Conservation (phyloP, 768 basidiomycete genomes). For the Terana coerulea region DNA sequence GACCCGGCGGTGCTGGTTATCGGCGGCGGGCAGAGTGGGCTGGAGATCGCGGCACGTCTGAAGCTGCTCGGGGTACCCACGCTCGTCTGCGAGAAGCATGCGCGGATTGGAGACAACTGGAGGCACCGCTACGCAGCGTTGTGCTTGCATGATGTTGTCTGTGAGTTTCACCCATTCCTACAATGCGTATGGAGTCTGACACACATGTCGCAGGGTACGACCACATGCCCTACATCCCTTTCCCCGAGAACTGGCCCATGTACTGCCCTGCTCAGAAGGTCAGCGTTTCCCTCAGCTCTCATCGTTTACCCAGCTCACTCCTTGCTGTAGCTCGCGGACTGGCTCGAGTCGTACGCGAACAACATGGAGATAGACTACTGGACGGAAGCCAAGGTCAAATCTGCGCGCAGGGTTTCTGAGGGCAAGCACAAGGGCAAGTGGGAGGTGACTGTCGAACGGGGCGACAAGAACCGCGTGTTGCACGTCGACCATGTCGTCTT, state of each 20-base stretch:
- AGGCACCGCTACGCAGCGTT: constrained; percentile 62
- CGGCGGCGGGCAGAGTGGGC: constrained; percentile 47
- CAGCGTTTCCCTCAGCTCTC: background rate
- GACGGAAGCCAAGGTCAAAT: constrained; percentile 41
- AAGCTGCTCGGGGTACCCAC: constrained; percentile 44
- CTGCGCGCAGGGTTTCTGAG: constrained; percentile 20
- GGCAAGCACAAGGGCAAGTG: constrained; percentile 26
- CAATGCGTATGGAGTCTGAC: background rate
- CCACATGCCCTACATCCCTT: constrained; percentile 55
- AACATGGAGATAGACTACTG: constrained; percentile 61
- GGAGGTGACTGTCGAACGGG: constrained; percentile 28
- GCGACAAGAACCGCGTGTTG: constrained; percentile 29
- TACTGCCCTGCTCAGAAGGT: constrained; percentile 26
- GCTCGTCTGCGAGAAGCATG: constrained; percentile 61
- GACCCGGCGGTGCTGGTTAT: constrained; percentile 44
- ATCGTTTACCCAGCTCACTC: background rate
- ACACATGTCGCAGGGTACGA: constrained; percentile 33
- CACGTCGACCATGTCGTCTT: constrained; percentile 33
- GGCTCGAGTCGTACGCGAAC: constrained; percentile 63
- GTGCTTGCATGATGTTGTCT: constrained; percentile 65
- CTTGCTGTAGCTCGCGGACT: constrained; percentile 49
- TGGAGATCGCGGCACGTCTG: constrained; percentile 57
- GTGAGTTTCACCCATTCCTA: constrained; percentile 34
- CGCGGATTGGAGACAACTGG: constrained; percentile 65
- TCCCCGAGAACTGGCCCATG: background rate